A percentile compares a stretch with the other conserved stretches of the same genome.
Evolutionary conservation across 768 basidiomycete genomes (phyloP).

Genomic region (Mycena metata): DNA sequence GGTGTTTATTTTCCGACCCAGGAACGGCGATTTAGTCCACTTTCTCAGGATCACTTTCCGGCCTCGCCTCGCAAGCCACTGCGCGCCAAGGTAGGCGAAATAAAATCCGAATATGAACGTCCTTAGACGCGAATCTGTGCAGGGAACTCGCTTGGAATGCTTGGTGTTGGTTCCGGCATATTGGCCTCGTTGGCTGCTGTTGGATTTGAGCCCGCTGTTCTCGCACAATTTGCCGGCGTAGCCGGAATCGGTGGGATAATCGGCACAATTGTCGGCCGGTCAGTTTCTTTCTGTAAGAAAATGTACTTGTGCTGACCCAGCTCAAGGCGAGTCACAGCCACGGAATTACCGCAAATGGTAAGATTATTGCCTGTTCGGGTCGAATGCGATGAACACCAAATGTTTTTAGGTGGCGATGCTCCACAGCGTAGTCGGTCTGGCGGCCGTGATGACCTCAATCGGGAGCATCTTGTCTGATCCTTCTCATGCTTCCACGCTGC

Average conservation of each 20-base stretch:
- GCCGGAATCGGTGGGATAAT: slow-evolving; percentile 79
- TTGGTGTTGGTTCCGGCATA: slow-evolving; percentile 73
- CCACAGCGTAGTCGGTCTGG: slow-evolving; percentile 91
- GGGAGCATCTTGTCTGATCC: slow-evolving; percentile 83
- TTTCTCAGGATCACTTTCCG: slow-evolving; percentile 77
- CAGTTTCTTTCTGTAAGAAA: background rate
- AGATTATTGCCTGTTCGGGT: slow-evolving; percentile 36
- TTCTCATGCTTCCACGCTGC: slow-evolving; percentile 77
- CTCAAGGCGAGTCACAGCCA: slow-evolving; percentile 81
- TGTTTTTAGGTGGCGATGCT: slow-evolving; percentile 67
- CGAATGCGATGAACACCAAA: background rate
- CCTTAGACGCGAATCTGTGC: background rate
- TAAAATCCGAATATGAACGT: background rate
- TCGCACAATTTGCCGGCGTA: slow-evolving; percentile 84
- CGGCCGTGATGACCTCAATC: slow-evolving; percentile 89
- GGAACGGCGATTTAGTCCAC: slow-evolving; percentile 4
- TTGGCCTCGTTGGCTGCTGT: slow-evolving; percentile 82
- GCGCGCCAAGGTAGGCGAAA: slow-evolving; percentile 74
- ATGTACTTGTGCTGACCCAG: slow-evolving; percentile 1
- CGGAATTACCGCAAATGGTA: slow-evolving; percentile 89
- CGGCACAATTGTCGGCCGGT: slow-evolving; percentile 76
- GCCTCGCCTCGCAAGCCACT: slow-evolving; percentile 82
- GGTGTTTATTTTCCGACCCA: slow-evolving; percentile 13
- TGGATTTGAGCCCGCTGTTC: slow-evolving; percentile 80
- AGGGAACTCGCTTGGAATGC: slow-evolving; percentile 84